Evolutionary conservation across 2,329 filamentous ascomycete species (phyloP), one percentile per base, ranked within the genome.

Genomic region (Tetracladium maxilliforme): DNA sequence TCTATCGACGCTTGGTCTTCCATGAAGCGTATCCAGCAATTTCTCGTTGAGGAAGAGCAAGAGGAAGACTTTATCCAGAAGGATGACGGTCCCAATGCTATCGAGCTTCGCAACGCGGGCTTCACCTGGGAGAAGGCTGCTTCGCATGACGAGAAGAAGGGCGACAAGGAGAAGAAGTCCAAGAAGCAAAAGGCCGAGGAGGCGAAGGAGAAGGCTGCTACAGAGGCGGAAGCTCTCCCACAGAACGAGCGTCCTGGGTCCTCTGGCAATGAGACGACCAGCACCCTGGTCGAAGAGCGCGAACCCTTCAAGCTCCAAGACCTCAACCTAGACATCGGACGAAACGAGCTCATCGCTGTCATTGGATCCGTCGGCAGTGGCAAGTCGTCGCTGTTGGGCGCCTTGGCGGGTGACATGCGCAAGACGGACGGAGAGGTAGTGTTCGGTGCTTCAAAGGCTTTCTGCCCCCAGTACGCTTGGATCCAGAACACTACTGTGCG

Each of bases 391-490:
- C 54, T 98, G 2, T 67, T 98, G 4, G 79, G 83, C 17, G 84
- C 87, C 1, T 55, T 98, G 22, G 87, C 86, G 2, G 87, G 90
- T 14, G 87, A 95, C 35, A 95, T 95, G 87, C 72, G 84, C 22
- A 78, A 76, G 46, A 92, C 80, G 0, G 56, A 53, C 4, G 84
- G 84, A 8, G 64, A 76, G 19, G 65, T 92, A 6, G 64, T 70
- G 0, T 65, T 90, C 37, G 81, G 86, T 20, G 82, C 82, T 0
- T 75, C 72, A 4, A 64, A 86, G 33, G 82, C 87, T 0, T 94
- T 93, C 41, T 95, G 90, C 36, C 87, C 87, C 1, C 87, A 98
- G 45, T 93, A 93, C 43, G 82, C 90, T 0, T 98, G 90, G 90
- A 93, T 98, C 24, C 87, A 95, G 44, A 95, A 95, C 42, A 65